Evolutionary conservation across 1,284 basidiomycete genomes (phyloP).

Genomic region (Ceratobasidium sp.): DNA sequence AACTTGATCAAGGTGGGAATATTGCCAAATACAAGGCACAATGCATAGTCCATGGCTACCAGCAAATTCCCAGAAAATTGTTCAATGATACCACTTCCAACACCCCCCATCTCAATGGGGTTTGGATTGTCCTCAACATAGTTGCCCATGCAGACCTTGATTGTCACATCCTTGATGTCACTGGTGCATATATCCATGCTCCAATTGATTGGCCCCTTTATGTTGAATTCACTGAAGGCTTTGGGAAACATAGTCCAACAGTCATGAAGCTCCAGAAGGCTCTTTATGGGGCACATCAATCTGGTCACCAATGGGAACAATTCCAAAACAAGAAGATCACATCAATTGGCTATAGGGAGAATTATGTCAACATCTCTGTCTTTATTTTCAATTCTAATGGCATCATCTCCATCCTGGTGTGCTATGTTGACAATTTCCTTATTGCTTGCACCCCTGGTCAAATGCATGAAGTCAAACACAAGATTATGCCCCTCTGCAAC

Average conservation of each 20-base stretch:
- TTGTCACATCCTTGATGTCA: not conserved
- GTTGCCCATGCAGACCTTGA: not conserved
- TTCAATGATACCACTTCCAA: not conserved
- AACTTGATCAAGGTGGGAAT: not conserved
- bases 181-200: slow-evolving; percentile 11
- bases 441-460: not conserved
- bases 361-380: no score
- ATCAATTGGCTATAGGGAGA: no score
- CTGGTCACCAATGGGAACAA: no score
- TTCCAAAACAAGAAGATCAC: not conserved
- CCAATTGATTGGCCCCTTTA: not conserved
- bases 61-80: not conserved
- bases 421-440: not conserved
- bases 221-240: slow-evolving; percentile 2
- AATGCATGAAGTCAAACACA: slow-evolving; percentile 8
- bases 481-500: not conserved
- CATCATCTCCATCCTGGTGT: no score
- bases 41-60: not conserved
- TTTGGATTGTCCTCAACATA: not conserved
- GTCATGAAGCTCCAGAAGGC: slow-evolving; percentile 23
- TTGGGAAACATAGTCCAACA: not conserved
- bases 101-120: not conserved
- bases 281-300: no score
- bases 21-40: not conserved
- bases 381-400: no score